Conservation (phyloP, 805 yeast genomes). For the Middelhovenomyces tepae region DNA sequence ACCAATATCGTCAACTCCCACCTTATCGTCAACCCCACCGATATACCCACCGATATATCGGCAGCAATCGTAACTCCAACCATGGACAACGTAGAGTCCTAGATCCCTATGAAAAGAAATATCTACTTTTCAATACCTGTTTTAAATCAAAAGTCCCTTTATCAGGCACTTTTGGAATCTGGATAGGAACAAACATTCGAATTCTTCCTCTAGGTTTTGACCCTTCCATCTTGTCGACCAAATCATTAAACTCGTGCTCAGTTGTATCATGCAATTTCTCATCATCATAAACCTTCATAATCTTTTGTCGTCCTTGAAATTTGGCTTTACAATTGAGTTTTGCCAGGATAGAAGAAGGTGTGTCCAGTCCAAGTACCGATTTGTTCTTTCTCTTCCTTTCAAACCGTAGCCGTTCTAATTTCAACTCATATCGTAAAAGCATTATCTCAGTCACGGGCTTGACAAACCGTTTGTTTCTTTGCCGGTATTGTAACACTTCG, state of each 20-base stretch:
- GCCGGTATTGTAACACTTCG: slow-evolving; percentile 41
- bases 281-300: no score
- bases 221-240: slow-evolving; percentile 11
- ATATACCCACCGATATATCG: no score
- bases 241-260: slow-evolving; percentile 24
- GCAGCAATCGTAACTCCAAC: no score
- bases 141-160: slow-evolving; percentile 82
- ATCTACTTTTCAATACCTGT: slow-evolving; percentile 60
- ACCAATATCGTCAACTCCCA: no score
- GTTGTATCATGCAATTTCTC: no score
- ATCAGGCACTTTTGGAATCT: slow-evolving; percentile 62
- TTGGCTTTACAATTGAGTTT: no score
- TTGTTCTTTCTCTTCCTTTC: no score
- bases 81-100: no score
- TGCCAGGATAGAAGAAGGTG: no score
- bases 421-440: slow-evolving; percentile 65
- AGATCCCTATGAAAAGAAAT: slow-evolving; percentile 52
- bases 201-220: slow-evolving; percentile 16
- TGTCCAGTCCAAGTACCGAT: no score
- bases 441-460: slow-evolving; percentile 43
- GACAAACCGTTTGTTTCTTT: slow-evolving; percentile 37
- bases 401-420: slow-evolving; percentile 60
- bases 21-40: no score
- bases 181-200: slow-evolving; percentile 56
- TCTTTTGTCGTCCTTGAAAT: no score